These are phyloP conservation scores for Wallacemonas sp. DNA, from an alignment of 208 protist species.

Conservation along the genomic window DNA sequence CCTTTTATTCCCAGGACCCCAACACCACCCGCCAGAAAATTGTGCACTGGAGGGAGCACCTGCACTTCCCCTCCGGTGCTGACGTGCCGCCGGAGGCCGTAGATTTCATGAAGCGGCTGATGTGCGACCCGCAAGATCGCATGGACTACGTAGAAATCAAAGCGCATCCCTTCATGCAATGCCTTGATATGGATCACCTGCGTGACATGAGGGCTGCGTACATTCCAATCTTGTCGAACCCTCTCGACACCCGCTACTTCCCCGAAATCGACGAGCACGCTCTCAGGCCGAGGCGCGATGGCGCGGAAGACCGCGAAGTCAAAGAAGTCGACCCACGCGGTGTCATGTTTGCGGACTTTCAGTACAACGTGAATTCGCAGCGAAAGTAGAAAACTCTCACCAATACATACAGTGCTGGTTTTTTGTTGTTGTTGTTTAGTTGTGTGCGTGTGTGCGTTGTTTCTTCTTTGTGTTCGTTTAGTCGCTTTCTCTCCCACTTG, in stretches of 20 bases:
- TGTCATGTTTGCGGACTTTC: conserved; percentile 89
- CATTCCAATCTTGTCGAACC: conserved; percentile 64
- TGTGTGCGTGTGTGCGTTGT: conserved; percentile 8
- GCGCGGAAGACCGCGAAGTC: conserved; percentile 45
- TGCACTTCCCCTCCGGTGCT: conserved; percentile 86
- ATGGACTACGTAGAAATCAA: conserved; percentile 80
- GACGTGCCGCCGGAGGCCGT: conserved; percentile 84
- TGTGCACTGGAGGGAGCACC: conserved; percentile 89
- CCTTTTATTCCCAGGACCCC: conserved; percentile 93
- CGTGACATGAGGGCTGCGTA: conserved; percentile 62
- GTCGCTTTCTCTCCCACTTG: too few relatives aligned
- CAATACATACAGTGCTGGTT: neutral
- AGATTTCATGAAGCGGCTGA: conserved; percentile 91
- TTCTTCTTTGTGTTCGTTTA: neutral
- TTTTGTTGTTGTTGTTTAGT: neutral
- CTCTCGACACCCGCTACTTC: conserved; percentile 89
- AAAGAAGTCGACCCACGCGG: conserved; percentile 80
- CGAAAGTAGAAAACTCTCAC: conserved; percentile 9
- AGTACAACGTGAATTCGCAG: conserved; percentile 57
- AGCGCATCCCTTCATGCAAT: conserved; percentile 78
- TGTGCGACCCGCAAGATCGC: conserved; percentile 85
- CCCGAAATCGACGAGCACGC: conserved; percentile 70
- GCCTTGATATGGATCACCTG: conserved; percentile 67
- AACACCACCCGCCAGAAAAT: conserved; percentile 95
- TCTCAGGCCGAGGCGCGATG: conserved; percentile 20